phyloP scores from a whole-genome alignment of 2,329 filamentous ascomycete genomes.

The Phialocephala subalpina region DNA sequence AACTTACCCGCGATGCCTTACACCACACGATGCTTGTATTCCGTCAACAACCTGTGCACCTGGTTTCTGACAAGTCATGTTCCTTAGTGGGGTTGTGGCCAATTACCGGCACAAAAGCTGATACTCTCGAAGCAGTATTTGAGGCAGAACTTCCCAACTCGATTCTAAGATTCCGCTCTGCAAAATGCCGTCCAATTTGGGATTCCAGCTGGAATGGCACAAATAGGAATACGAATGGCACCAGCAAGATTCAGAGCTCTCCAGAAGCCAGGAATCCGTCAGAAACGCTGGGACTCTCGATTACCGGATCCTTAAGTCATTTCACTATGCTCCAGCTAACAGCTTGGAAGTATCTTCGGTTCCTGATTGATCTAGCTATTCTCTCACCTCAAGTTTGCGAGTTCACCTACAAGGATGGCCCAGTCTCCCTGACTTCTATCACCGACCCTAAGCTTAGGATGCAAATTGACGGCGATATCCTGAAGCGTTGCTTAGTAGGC shows the following conservation, averaged over 20 bases:
- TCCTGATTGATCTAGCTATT: constrained; percentile 75
- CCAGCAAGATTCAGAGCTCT: constrained; percentile 1
- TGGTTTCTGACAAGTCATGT: constrained; percentile 44
- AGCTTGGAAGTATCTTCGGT: constrained; percentile 73
- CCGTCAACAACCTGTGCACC: constrained; percentile 33
- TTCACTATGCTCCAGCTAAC: constrained; percentile 70
- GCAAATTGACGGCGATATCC: constrained; percentile 74
- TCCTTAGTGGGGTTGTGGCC: constrained; percentile 43
- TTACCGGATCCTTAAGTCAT: constrained; percentile 75
- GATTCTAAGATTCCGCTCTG: constrained; percentile 63
- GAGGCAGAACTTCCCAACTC: constrained; percentile 63
- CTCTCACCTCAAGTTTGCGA: constrained; percentile 57
- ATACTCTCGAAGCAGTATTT: constrained; percentile 53
- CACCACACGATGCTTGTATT: constrained; percentile 33
- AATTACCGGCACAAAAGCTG: constrained; percentile 37
- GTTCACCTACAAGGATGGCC: constrained; percentile 48
- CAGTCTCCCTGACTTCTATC: constrained; percentile 47
- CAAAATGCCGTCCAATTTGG: constrained; percentile 53
- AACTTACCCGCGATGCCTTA: constrained; percentile 42
- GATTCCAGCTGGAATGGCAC: constrained; percentile 33
- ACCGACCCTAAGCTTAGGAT: constrained; percentile 54
- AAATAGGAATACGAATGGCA: neutral
- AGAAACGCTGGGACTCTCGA: constrained; percentile 69
- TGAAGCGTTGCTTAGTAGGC: constrained; percentile 60
- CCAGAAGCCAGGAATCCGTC: constrained; percentile 26